Evolutionary conservation across 2,329 filamentous ascomycete species (phyloP), one percentile per base, ranked within the genome.

Genomic region (Xylariales sp.): DNA sequence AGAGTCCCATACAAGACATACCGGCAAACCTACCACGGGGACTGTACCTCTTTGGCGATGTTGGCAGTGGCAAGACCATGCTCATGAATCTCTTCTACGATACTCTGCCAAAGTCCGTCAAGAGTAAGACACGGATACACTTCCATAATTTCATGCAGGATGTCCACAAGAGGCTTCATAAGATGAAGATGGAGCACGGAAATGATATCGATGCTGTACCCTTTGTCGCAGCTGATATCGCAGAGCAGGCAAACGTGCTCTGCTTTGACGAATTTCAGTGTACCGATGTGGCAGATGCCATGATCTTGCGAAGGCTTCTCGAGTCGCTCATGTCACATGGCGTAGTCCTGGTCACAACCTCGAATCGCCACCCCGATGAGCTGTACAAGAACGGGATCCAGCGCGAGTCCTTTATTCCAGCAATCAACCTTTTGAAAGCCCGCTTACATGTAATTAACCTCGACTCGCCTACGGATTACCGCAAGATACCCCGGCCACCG

Each of bases 131-230:
- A 32, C 77, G 93, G 33, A 96, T 98, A 55, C 93, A 98, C 68
- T 98, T 98, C 65, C 89, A 97, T 70, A 95, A 95, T 61, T 98
- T 98, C 70, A 98, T 98, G 93, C 93, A 97, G 62, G 87, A 95
- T 61, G 85, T 97, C 33, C 93, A 98, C 66, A 88, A 84, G 61
- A 77, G 91, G 43, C 69, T 97, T 53, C 93, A 97, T 67, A 81
- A 80, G 57, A 83, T 95, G 65, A 96, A 95, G 69, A 84, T 93
- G 76, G 69, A 82, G 52, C 79, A 95, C 59, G 93, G 93, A 20
- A 89, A 82, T 56, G 89, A 96, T 50, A 76, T 95, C 27, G 93
- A 98, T 61, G 88, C 81, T 1, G 78, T 97, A 30, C 91, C 91
- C 1, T 93, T 94, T 57, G 84, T 97, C 14, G 91, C 91, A 3